These are phyloP conservation scores for Prunella vulgaris DNA, from an alignment of 257 asterid genomes.

Conservation along the genomic window DNA sequence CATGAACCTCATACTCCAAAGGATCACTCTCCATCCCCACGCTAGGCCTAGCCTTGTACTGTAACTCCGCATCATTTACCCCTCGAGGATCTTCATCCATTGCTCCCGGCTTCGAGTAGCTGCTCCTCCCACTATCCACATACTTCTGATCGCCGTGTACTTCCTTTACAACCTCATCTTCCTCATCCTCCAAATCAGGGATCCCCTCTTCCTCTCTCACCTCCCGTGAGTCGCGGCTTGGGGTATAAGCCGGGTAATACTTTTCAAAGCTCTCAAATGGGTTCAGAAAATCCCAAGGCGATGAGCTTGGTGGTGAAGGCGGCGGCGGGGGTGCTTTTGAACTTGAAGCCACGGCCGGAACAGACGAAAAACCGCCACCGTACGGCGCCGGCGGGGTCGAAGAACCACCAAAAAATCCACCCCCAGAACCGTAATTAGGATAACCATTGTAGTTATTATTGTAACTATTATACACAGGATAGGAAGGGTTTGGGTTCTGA, in stretches of 20 bases:
- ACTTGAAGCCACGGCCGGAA: conserved; percentile 38
- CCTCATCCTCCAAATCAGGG: conserved; percentile 96
- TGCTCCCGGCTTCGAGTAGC: conserved; percentile 42
- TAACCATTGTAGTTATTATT: conserved; percentile 24
- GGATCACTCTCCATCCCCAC: conserved; percentile 54
- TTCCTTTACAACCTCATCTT: conserved; percentile 77
- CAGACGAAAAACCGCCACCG: conserved; percentile 27
- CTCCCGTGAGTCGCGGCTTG: conserved; percentile 74
- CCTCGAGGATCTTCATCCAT: conserved; percentile 38
- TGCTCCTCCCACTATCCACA: conserved; percentile 49
- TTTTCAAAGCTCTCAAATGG: conserved; percentile 78
- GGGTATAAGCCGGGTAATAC: conserved; percentile 54
- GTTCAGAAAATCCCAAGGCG: conserved; percentile 87
- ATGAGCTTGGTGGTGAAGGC: conserved; percentile 75
- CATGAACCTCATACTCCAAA: conserved; percentile 72
- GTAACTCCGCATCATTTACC: conserved; percentile 41
- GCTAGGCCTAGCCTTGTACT: conserved; percentile 49
- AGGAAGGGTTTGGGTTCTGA: conserved; percentile 28
- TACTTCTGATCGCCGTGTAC: conserved; percentile 72
- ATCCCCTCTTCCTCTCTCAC: conserved; percentile 97
- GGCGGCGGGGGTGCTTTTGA: conserved; percentile 77
- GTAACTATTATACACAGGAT: conserved; percentile 19
- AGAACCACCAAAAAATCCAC: conserved; percentile 45
- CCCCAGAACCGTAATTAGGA: conserved; percentile 37
- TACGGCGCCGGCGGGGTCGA: conserved; percentile 34